Evolutionary conservation across 1,284 basidiomycete species (phyloP).

Genomic region (Microbotryum silenes-acaulis): DNA sequence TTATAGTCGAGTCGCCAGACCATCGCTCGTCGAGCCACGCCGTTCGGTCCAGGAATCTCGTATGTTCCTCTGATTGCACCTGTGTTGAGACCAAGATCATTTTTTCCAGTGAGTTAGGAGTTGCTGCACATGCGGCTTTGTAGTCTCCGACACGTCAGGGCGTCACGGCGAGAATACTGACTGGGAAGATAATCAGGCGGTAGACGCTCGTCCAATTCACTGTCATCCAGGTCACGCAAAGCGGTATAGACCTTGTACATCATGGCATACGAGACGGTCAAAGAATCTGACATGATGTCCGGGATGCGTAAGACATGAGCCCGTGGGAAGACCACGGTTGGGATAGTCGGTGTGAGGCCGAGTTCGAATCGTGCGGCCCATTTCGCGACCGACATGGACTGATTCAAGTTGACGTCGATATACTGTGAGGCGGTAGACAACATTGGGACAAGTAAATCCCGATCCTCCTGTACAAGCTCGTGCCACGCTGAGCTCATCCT

Average conservation of each 20-base stretch:
- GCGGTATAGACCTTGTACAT: conserved; percentile 2
- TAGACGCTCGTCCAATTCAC: background rate
- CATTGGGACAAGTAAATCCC: too few relatives aligned
- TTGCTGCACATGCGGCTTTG: too few relatives aligned
- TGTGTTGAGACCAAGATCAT: background rate
- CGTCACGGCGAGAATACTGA: background rate
- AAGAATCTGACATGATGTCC: conserved; percentile 14
- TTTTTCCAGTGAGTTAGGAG: too few relatives aligned
- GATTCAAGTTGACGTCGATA: conserved; percentile 27
- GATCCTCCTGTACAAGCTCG: background rate
- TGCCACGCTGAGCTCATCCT: too few relatives aligned
- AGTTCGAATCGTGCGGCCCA: conserved; percentile 35
- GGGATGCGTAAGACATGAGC: conserved; percentile 15
- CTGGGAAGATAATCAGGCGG: conserved; percentile 14
- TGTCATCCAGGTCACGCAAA: background rate
- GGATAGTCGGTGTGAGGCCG: conserved; percentile 33
- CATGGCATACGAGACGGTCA: conserved; percentile 11
- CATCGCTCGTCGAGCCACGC: background rate
- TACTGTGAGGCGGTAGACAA: conserved; percentile 17
- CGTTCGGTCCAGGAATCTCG: background rate
- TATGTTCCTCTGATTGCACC: conserved; percentile 13
- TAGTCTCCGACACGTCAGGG: background rate
- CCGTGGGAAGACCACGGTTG: conserved; percentile 11
- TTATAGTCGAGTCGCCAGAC: conserved; percentile 24
- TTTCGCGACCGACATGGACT: conserved; percentile 30